Percentiles rank a stretch among this genome's conserved stretches.
These are phyloP conservation scores for Arbutus unedo DNA, from an alignment of 148 eudicot species.

Conservation along the genomic window DNA sequence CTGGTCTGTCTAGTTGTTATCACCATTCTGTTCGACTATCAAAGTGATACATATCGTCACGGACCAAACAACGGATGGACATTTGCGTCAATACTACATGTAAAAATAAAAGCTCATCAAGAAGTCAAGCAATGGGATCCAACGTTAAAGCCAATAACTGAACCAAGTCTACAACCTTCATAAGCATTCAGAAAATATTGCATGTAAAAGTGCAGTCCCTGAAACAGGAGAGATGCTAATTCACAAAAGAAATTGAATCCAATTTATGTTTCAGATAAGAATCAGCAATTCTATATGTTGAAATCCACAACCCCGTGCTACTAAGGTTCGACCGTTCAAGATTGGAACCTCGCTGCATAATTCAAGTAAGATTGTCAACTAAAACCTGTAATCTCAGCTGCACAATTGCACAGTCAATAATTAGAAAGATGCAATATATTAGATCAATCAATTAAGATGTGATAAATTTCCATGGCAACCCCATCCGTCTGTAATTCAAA, in stretches of 20 bases:
- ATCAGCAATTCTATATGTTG: not conserved
- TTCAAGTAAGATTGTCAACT: not conserved
- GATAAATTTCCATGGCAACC: not conserved
- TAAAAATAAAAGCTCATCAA: not conserved
- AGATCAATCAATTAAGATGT: not conserved
- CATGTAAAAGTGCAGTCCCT: not conserved
- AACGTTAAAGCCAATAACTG: not conserved
- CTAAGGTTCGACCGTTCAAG: not conserved
- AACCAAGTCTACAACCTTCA: not conserved
- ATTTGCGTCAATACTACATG: not conserved
- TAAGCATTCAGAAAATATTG: not conserved
- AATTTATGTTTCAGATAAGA: not conserved
- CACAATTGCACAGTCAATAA: not conserved
- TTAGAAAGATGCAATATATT: too few species aligned
- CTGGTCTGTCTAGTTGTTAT: not conserved
- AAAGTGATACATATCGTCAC: not conserved
- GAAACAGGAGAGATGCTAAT: not conserved
- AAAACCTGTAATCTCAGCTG: not conserved
- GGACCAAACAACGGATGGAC: not conserved
- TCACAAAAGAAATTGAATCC: not conserved
- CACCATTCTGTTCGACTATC: not conserved
- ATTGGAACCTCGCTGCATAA: not conserved
- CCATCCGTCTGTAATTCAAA: not conserved
- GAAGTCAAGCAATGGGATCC: not conserved
- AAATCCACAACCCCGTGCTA: not conserved